phyloP scores from a whole-genome alignment of 2,329 filamentous ascomycete species.

The Sarocladium brachiariae region DNA sequence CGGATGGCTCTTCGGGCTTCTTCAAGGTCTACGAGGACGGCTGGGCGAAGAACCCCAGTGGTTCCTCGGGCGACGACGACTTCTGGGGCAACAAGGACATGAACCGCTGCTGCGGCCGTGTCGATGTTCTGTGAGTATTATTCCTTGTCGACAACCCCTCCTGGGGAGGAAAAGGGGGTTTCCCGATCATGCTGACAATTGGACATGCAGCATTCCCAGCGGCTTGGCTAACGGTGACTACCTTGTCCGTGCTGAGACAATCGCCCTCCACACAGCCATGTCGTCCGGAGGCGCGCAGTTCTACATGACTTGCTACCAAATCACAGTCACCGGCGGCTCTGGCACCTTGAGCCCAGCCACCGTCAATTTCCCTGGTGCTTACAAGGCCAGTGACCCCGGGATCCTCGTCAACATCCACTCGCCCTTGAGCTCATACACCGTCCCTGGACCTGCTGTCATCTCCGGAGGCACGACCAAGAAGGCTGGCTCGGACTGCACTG shows the following conservation, averaged over 20 bases:
- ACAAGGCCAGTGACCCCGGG: conserved; percentile 12
- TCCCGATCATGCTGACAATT: background rate
- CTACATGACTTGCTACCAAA: conserved; percentile 23
- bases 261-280: conserved; percentile 40
- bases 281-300: conserved; percentile 32
- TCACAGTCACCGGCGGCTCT: conserved; percentile 19
- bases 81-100: conserved; percentile 38
- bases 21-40: conserved; percentile 48
- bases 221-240: conserved; percentile 44
- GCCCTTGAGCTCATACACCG: conserved; percentile 25
- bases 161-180: too few species aligned
- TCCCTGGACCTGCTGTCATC: conserved; percentile 36
- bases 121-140: conserved; percentile 25
- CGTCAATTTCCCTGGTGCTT: conserved; percentile 20
- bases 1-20: conserved; percentile 36
- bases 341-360: conserved; percentile 17
- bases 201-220: conserved; percentile 28
- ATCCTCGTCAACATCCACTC: conserved; percentile 7
- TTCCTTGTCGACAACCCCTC: conserved; percentile 4
- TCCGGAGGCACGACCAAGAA: conserved; percentile 32
- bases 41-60: conserved; percentile 25
- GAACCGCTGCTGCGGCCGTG: conserved; percentile 32
- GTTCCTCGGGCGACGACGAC: conserved; percentile 34
- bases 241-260: conserved; percentile 46
- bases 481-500: conserved; percentile 31